Evolutionary conservation across 2,329 filamentous ascomycete species (phyloP), one percentile per base, ranked within the genome.

Genomic region (Claviceps maximensis): DNA sequence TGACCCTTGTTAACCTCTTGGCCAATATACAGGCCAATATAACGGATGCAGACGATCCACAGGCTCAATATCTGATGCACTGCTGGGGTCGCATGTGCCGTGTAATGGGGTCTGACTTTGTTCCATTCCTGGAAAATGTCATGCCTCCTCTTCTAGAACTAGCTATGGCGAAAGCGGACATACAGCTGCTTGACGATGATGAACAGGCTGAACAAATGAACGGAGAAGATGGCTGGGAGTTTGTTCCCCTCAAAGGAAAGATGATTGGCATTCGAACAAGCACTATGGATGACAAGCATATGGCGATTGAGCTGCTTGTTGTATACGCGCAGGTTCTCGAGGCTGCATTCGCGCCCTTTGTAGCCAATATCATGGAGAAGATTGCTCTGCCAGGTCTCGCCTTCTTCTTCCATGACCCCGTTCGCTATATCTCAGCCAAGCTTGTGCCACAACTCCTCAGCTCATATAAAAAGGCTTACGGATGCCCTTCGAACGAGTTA

Each of bases 1-100:
- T 93, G 71, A 86, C 83, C 44, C 76, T 98, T 42, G 91, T 97
- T 21, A 84, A 95, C 62, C 78, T 96, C 23, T 77, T 98, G 51
- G 90, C 87, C 51, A 82, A 80, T 57, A 95, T 97, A 53, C 93
- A 98, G 68, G 77, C 83, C 60, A 85, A 79, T 64, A 93, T 97
- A 57, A 85, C 83, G 4, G 93, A 98, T 62, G 73, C 89, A 1
- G 93, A 98, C 62, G 93, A 98, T 65, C 93, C 93, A 41, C 93
- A 98, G 69, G 87, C 89, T 17, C 91, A 95, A 63, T 98, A 98
- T 67, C 78, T 98, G 38, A 87, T 98, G 71, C 93, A 98, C 75
- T 98, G 93, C 73, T 98, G 93, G 93, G 93, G 93, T 51, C 84
- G 93, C 49, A 98, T 98, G 93, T 97, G 91, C 71, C 85, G 93